phyloP scores from a whole-genome alignment of 176 grass and related monocot genomes.

The Eleusine indica region DNA sequence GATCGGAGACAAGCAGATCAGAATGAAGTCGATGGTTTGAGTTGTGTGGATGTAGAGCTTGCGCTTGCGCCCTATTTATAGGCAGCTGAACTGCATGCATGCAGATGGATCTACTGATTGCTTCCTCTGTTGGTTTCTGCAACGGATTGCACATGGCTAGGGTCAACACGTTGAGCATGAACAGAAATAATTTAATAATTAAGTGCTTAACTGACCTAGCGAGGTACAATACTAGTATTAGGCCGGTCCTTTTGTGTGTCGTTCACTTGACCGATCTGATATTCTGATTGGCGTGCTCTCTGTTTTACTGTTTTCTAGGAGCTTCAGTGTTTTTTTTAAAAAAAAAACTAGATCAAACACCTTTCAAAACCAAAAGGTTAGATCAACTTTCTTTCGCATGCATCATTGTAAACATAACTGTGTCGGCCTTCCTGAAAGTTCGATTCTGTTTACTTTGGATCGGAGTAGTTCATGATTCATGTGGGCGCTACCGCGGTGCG shows the following conservation, averaged over 20 bases:
- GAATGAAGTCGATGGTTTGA: neutral
- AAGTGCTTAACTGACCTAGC: neutral
- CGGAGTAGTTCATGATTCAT: neutral
- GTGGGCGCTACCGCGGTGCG: neutral
- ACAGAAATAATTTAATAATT: neutral
- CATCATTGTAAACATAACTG: too few relatives aligned
- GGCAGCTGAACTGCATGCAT: conserved; percentile 20
- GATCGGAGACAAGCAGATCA: conserved; percentile 5
- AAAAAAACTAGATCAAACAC: too few relatives aligned
- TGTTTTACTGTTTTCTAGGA: neutral
- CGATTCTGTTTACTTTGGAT: neutral
- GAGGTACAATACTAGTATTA: neutral
- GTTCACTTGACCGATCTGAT: conserved; percentile 21
- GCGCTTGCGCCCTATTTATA: conserved; percentile 51
- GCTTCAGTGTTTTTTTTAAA: too few relatives aligned
- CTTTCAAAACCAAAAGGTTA: too few relatives aligned
- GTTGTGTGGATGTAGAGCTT: neutral
- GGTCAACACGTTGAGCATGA: conserved; percentile 26
- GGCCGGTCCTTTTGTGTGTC: conserved; percentile 35
- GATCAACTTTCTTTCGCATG: too few relatives aligned
- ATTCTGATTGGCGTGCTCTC: neutral
- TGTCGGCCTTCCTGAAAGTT: too few relatives aligned
- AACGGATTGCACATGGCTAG: conserved; percentile 32
- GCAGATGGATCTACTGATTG: neutral
- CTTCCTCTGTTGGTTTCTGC: conserved; percentile 18